Evolutionary conservation across 2,329 filamentous ascomycete species (phyloP).

Genomic region (Diaporthe citri): DNA sequence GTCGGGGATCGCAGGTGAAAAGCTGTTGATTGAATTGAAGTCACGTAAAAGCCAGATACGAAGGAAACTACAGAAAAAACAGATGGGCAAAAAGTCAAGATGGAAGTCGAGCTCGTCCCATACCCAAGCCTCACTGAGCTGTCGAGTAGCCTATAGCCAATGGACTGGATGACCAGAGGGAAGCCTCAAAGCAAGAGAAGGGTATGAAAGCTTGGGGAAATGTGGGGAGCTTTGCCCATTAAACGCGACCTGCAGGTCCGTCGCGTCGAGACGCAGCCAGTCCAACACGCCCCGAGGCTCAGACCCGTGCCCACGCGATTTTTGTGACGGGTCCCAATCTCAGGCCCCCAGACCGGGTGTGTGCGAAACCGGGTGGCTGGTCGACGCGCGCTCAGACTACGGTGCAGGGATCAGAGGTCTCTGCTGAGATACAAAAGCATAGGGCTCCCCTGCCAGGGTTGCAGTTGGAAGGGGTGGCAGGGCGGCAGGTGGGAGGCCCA

Average conservation of each 20-base stretch:
- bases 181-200: constrained; percentile 24
- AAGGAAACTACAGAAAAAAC: not conserved
- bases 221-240: constrained; percentile 34
- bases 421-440: constrained; percentile 28
- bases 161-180: constrained; percentile 5
- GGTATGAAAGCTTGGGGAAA: constrained; percentile 12
- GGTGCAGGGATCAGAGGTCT: constrained; percentile 8
- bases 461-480: constrained; percentile 22
- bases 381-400: not conserved
- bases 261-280: constrained; percentile 18
- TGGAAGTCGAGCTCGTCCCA: not conserved
- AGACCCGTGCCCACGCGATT: constrained; percentile 33
- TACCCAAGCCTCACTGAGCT: constrained; percentile 4
- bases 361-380: constrained; percentile 16
- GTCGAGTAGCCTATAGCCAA: constrained; percentile 5
- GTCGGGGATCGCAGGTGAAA: not conserved
- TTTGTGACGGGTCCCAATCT: constrained; percentile 30
- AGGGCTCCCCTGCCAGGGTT: constrained; percentile 21
- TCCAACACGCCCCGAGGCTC: constrained; percentile 23
- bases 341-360: not conserved
- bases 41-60: not conserved
- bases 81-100: not conserved
- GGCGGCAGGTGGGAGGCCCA: constrained; percentile 8
- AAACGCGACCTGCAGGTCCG: constrained; percentile 37
- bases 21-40: not conserved